These are phyloP conservation scores for Volvariella volvacea DNA, from an alignment of 1,284 basidiomycete species.

Conservation along the genomic window DNA sequence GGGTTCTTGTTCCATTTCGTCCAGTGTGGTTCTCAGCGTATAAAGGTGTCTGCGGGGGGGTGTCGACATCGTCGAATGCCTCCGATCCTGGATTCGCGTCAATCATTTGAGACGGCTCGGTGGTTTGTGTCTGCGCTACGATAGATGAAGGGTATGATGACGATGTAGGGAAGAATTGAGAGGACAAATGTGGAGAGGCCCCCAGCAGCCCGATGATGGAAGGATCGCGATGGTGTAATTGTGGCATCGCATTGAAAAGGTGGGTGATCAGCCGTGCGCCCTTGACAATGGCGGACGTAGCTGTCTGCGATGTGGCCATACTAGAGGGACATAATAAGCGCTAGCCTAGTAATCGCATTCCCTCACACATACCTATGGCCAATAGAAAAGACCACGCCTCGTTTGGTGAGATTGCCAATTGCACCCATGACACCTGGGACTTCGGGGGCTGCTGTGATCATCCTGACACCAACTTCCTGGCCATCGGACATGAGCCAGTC, in stretches of 20 bases:
- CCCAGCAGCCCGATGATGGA: constrained; percentile 86
- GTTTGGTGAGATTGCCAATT: constrained; percentile 51
- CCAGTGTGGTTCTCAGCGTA: constrained; percentile 11
- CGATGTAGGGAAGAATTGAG: constrained; percentile 19
- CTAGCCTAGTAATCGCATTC: background rate
- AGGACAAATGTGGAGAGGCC: constrained; percentile 57
- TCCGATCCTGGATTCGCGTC: constrained; percentile 32
- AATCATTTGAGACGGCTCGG: background rate
- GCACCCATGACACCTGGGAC: constrained; percentile 73
- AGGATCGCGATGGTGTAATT: constrained; percentile 78
- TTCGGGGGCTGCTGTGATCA: constrained; percentile 86
- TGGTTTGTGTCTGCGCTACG: constrained; percentile 9
- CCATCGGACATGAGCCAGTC: constrained; percentile 56
- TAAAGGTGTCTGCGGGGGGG: constrained; percentile 54
- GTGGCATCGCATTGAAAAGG: constrained; percentile 90
- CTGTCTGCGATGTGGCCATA: constrained; percentile 44
- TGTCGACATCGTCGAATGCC: constrained; percentile 56
- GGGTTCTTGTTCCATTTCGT: constrained; percentile 13
- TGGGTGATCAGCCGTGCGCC: constrained; percentile 86
- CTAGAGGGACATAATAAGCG: constrained; percentile 23
- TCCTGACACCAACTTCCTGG: constrained; percentile 56
- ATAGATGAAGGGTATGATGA: constrained; percentile 12
- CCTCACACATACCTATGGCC: constrained; percentile 68
- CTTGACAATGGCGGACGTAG: constrained; percentile 56
- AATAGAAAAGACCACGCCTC: constrained; percentile 76